A percentile compares a stretch with the other conserved stretches of the same genome.
phyloP scores from a whole-genome alignment of 768 basidiomycete genomes.

The Nevesoporus exiguus region DNA sequence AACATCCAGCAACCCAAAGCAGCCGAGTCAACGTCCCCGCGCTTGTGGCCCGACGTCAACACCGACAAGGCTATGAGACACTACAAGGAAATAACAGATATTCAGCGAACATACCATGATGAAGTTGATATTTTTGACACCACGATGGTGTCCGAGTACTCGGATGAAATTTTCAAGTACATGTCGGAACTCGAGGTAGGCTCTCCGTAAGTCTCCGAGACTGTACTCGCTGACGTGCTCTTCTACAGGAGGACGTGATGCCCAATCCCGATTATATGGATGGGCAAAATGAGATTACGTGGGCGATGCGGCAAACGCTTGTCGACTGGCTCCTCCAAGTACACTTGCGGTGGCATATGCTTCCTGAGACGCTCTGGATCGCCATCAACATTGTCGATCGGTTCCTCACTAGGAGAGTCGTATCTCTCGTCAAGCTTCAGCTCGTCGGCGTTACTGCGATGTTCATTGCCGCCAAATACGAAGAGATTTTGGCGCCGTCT shows the following conservation, averaged over 20 bases:
- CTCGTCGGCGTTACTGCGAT: constrained; percentile 98
- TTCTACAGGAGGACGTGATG: constrained; percentile 73
- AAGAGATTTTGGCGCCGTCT: constrained; percentile 95
- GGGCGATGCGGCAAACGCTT: constrained; percentile 93
- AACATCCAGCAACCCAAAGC: constrained; percentile 38
- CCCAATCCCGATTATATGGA: constrained; percentile 92
- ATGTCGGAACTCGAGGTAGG: constrained; percentile 91
- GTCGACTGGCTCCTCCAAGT: constrained; percentile 99
- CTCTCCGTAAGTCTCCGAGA: background rate
- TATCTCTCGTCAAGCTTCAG: constrained; percentile 87
- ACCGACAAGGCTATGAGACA: constrained; percentile 59
- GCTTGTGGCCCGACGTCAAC: constrained; percentile 72
- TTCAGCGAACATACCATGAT: constrained; percentile 63
- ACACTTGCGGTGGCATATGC: constrained; percentile 97
- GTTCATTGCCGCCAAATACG: constrained; percentile 99
- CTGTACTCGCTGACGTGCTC: constrained; percentile 19
- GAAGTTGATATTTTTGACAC: constrained; percentile 71
- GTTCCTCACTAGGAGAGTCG: constrained; percentile 84
- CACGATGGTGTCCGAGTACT: constrained; percentile 97
- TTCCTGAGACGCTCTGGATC: constrained; percentile 99
- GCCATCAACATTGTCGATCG: constrained; percentile 96
- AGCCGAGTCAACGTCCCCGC: constrained; percentile 41
- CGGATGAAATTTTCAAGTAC: constrained; percentile 97
- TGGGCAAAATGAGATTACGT: constrained; percentile 86
- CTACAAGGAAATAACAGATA: constrained; percentile 57